Evolutionary conservation across 2,329 filamentous ascomycete genomes (phyloP).

Genomic region (Exophiala calicioides): DNA sequence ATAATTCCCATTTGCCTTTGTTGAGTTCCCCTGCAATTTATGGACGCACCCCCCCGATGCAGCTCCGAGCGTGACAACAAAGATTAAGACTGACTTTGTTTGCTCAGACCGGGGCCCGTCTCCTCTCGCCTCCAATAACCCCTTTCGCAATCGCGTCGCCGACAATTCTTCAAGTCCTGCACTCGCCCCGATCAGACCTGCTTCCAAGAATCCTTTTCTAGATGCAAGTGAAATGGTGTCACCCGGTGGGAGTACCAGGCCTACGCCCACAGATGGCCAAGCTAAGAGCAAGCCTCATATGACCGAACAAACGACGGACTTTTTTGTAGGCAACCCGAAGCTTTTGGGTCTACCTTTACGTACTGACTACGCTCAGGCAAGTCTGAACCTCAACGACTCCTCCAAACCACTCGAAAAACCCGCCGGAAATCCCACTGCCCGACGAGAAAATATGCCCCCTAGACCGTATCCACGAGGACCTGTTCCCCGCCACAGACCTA

Average conservation of each 20-base stretch:
- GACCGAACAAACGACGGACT: slow-evolving; percentile 17
- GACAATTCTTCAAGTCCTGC: slow-evolving; percentile 32
- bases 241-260: slow-evolving; percentile 15
- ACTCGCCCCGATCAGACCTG: slow-evolving; percentile 47
- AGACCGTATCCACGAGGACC: slow-evolving; percentile 27
- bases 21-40: not conserved
- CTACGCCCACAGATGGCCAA: slow-evolving; percentile 1
- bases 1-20: not conserved
- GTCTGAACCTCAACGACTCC: slow-evolving; percentile 20
- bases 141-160: slow-evolving; percentile 50
- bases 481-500: slow-evolving; percentile 34
- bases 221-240: slow-evolving; percentile 44
- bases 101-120: slow-evolving; percentile 27
- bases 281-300: slow-evolving; percentile 3
- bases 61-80: no score
- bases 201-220: slow-evolving; percentile 65
- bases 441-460: slow-evolving; percentile 39
- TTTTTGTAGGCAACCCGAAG: slow-evolving; percentile 20
- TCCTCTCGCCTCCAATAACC: slow-evolving; percentile 48
- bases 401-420: slow-evolving; percentile 30
- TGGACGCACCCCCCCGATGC: not conserved
- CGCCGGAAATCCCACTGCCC: slow-evolving; percentile 18
- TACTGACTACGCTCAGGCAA: slow-evolving; percentile 11
- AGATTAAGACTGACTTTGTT: slow-evolving; percentile 12
- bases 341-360: not conserved